A percentile compares a stretch with the other conserved stretches of the same genome.
Evolutionary conservation across 257 asterid species (phyloP).

Genomic region (Henckelia pumila): DNA sequence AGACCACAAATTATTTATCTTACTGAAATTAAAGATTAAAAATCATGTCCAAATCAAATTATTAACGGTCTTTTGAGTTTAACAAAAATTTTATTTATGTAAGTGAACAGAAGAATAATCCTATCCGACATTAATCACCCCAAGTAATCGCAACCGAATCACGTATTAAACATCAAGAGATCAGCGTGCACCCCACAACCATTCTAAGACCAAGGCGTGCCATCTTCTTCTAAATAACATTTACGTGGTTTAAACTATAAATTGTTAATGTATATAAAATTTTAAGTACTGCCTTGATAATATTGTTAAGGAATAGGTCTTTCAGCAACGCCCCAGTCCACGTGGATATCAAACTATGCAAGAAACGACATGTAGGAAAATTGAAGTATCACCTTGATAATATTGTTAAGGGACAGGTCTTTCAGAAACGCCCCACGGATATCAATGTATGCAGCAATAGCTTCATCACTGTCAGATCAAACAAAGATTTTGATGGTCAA

Average conservation of each 20-base stretch:
- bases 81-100: too few relatives aligned
- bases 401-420: conserved; percentile 64
- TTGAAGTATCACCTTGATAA: conserved; percentile 48
- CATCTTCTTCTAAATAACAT: background rate
- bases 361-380: background rate
- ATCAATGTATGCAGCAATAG: conserved; percentile 89
- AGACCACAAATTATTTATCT: too few relatives aligned
- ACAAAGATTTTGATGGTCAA: conserved; percentile 16
- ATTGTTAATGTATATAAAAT: background rate
- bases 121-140: too few relatives aligned
- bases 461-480: conserved; percentile 69
- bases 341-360: conserved; percentile 66
- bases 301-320: too few relatives aligned
- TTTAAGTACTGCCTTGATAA: background rate
- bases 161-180: background rate
- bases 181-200: background rate
- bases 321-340: too few relatives aligned
- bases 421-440: conserved; percentile 60
- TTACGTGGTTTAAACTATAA: background rate
- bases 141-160: too few relatives aligned
- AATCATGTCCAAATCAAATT: too few relatives aligned
- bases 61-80: too few relatives aligned
- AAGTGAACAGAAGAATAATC: too few relatives aligned
- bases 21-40: too few relatives aligned
- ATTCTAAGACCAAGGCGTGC: background rate